Evolutionary conservation across 202 grass and related monocot genomes (phyloP).

Genomic region (Eragrostis tef): DNA sequence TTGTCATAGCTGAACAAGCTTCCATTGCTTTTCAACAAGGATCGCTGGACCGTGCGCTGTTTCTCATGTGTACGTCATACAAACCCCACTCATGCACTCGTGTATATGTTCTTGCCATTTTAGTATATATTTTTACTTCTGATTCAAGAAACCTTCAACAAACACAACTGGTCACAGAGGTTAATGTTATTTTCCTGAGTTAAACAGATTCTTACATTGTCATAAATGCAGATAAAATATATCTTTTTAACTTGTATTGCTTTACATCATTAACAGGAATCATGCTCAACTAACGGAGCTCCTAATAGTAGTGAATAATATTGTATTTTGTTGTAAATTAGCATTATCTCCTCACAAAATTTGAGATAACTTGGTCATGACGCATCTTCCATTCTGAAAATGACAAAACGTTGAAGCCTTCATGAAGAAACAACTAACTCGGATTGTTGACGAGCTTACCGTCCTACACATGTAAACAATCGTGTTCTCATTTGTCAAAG

Average conservation of each 20-base stretch:
- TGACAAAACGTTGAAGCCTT: slow-evolving; percentile 5
- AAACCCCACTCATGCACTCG: neutral
- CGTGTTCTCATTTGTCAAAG: slow-evolving; percentile 47
- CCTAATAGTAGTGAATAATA: neutral
- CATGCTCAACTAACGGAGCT: neutral
- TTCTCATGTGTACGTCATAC: slow-evolving; percentile 38
- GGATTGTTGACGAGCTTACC: neutral
- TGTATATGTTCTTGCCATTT: slow-evolving; percentile 15
- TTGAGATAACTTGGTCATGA: neutral
- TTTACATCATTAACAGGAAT: neutral
- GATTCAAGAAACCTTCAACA: slow-evolving; percentile 41
- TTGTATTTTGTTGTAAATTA: neutral
- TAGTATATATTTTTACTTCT: neutral
- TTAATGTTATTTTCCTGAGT: slow-evolving; percentile 6
- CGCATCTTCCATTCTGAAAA: neutral
- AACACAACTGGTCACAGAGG: slow-evolving; percentile 20
- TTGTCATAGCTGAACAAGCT: slow-evolving; percentile 32
- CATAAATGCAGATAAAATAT: neutral
- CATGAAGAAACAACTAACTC: slow-evolving; percentile 11
- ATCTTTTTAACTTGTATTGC: neutral
- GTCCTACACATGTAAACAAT: slow-evolving; percentile 1
- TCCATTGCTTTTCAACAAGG: slow-evolving; percentile 44
- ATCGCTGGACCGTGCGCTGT: slow-evolving; percentile 15
- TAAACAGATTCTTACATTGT: neutral
- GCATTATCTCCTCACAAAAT: neutral